Evolutionary conservation across 495 filamentous ascomycete genomes (phyloP), one percentile per base, ranked within the genome.

Genomic region (Staphylotrichum longicolle): DNA sequence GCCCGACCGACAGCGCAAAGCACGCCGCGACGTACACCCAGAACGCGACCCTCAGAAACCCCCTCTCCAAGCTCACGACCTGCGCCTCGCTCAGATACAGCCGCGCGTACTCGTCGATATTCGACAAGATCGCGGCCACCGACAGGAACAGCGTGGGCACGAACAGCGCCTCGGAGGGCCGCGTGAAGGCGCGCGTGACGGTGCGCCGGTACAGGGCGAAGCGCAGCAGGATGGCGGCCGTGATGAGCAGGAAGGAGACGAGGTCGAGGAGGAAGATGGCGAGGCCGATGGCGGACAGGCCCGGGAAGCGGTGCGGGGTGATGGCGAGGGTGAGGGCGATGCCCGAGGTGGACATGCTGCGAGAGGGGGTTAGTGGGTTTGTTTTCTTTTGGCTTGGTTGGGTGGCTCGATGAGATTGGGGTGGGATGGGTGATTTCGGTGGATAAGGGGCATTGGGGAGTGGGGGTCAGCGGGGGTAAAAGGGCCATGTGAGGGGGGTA

Each of bases 121-220:
- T 82, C 27, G 77, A 74, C 44, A 90, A 79, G 60, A 89, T 81
- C 27, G 84, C 85, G 12, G 86, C 83, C 10, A 88, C 56, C 4
- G 83, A 84, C 9, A 91, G 80, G 63, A 82, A 86, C 64, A 89
- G 85, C n/a, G 85, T 85, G 34, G 84, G 79, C 47, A 88, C 78
- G 77, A 88, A 89, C 37, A 89, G 80, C 4, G 82, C 82, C 66
- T 91, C 87, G 6, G 80, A 74, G 2, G 86, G 84, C 51, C 86
- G 84, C 2, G 76, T 77, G 55, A 90, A 72, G 11, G 87, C 86
- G 39, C 79, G 70, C 11, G 77, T 71, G 32, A 88, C 61, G 4
- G 81, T 79, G 14, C 75, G 74, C 11, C 72, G 74, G 64, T 82
- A 79, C 20, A 84, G 66, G 12, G 79, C 65, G 71, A 89, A 89